phyloP scores from a whole-genome alignment of 2,329 filamentous ascomycete genomes.

The Alternaria panax region DNA sequence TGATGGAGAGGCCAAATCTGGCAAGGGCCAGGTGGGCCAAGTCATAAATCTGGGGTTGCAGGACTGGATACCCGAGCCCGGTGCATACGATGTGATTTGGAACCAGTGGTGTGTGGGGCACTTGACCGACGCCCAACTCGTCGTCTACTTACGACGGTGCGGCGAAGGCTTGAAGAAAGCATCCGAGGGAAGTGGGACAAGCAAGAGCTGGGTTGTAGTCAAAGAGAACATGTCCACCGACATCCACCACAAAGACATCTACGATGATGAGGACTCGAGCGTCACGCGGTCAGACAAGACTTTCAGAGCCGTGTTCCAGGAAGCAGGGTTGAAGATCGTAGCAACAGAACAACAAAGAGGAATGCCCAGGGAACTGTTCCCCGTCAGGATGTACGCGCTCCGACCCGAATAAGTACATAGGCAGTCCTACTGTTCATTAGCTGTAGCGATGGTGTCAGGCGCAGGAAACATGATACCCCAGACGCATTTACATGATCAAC shows the following conservation, averaged over 20 bases:
- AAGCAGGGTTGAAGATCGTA: conserved; percentile 70
- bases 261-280: conserved; percentile 76
- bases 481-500: background rate
- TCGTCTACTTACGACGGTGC: conserved; percentile 71
- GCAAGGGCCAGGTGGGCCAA: conserved; percentile 61
- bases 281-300: conserved; percentile 79
- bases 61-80: conserved; percentile 64
- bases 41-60: conserved; percentile 79
- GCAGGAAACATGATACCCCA: conserved; percentile 14
- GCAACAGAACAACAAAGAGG: conserved; percentile 58
- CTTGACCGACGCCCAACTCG: conserved; percentile 75
- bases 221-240: conserved; percentile 79
- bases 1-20: conserved; percentile 25
- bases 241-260: conserved; percentile 67
- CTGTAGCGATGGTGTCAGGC: conserved; percentile 1
- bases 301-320: conserved; percentile 72
- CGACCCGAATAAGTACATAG: conserved; percentile 55
- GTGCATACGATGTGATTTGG: conserved; percentile 81
- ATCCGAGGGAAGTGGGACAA: conserved; percentile 41
- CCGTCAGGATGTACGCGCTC: conserved; percentile 81
- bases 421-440: background rate
- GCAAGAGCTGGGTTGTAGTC: conserved; percentile 67
- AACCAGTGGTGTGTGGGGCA: conserved; percentile 91
- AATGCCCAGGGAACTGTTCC: conserved; percentile 72
- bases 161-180: conserved; percentile 54